Conservation (phyloP, 1,139 yeast species). For the Candida dubliniensis region DNA sequence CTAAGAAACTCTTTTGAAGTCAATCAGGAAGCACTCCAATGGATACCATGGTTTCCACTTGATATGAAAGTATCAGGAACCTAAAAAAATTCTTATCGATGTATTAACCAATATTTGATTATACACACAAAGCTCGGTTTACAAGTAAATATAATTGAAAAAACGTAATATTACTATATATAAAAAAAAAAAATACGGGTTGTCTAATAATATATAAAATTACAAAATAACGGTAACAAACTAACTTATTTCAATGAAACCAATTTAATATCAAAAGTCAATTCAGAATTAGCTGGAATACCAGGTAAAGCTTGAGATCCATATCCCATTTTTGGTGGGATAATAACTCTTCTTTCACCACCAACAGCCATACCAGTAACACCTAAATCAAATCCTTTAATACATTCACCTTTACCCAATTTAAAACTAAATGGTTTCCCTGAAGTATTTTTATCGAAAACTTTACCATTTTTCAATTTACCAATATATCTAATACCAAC, state of each 20-base stretch:
- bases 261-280: conserved; percentile 93
- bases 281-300: conserved; percentile 93
- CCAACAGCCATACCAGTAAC: conserved; percentile 98
- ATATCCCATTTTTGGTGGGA: conserved; percentile 96
- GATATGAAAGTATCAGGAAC: too few species aligned
- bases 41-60: too few species aligned
- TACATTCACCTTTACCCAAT: conserved; percentile 97
- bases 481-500: conserved; percentile 98
- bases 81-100: too few species aligned
- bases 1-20: too few species aligned
- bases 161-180: too few species aligned
- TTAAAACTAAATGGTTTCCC: conserved; percentile 94
- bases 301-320: conserved; percentile 95
- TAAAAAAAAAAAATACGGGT: too few species aligned
- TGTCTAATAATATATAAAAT: too few species aligned
- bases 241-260: conserved; percentile 72
- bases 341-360: conserved; percentile 96
- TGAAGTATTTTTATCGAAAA: conserved; percentile 93
- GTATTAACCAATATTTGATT: too few species aligned
- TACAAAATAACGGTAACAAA: too few species aligned
- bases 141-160: too few species aligned
- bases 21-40: too few species aligned
- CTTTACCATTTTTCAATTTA: conserved; percentile 92
- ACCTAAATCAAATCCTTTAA: conserved; percentile 98
- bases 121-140: too few species aligned